Percentiles rank a stretch among this genome's conserved stretches.
Conservation (phyloP, 495 filamentous ascomycete species). For the Tetracladium marchalianum region DNA sequence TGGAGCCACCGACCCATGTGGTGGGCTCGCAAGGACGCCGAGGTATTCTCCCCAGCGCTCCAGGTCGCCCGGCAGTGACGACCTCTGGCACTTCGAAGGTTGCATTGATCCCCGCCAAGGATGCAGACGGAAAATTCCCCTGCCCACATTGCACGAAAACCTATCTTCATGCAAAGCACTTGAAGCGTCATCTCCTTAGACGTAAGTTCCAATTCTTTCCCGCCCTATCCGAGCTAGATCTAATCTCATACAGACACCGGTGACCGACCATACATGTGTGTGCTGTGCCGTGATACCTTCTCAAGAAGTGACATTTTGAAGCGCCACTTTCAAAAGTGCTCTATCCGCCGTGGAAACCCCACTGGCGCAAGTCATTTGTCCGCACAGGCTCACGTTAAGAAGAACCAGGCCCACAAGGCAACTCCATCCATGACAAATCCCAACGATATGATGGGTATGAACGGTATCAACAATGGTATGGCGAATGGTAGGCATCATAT, state of each 20-base stretch:
- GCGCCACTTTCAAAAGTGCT: slow-evolving; percentile 97
- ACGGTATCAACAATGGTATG: slow-evolving; percentile 28
- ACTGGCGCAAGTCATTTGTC: slow-evolving; percentile 86
- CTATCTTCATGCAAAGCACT: slow-evolving; percentile 93
- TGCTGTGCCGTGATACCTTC: slow-evolving; percentile 96
- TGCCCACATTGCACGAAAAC: slow-evolving; percentile 97
- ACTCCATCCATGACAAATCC: slow-evolving; percentile 24
- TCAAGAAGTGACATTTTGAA: slow-evolving; percentile 97
- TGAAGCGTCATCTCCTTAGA: slow-evolving; percentile 89
- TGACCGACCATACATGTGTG: slow-evolving; percentile 93
- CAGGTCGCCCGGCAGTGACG: slow-evolving; percentile 61
- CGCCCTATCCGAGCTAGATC: slow-evolving; percentile 4
- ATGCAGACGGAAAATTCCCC: slow-evolving; percentile 92
- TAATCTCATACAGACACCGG: slow-evolving; percentile 63
- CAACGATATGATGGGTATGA: slow-evolving; percentile 40
- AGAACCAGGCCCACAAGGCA: slow-evolving; percentile 50
- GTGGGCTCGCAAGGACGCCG: slow-evolving; percentile 86
- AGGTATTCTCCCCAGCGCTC: slow-evolving; percentile 83
- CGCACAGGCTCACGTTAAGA: slow-evolving; percentile 78
- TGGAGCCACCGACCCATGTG: slow-evolving; percentile 69
- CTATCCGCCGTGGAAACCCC: slow-evolving; percentile 86
- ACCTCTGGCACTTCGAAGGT: slow-evolving; percentile 58
- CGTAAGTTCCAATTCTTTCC: slow-evolving; percentile 53
- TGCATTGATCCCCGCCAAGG: slow-evolving; percentile 77
- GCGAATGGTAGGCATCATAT: neutral